These are phyloP conservation scores for Ploettnerulaceae sp. DNA, from an alignment of 2,329 filamentous ascomycete species.

Conservation along the genomic window DNA sequence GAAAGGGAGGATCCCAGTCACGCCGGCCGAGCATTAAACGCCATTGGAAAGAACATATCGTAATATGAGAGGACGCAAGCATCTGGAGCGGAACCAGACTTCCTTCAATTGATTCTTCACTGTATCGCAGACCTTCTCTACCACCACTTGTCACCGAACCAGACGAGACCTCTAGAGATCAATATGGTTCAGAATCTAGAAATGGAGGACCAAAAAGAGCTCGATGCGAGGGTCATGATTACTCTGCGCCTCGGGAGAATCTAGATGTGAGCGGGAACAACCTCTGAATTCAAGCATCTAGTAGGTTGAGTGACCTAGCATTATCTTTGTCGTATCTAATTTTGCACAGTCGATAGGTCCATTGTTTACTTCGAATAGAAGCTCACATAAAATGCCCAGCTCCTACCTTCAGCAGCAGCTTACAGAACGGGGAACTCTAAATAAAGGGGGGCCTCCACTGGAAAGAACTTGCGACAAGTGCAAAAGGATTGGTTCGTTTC, in stretches of 20 bases:
- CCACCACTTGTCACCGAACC: conserved; percentile 8
- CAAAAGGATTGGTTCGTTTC: too few relatives aligned
- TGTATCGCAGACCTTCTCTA: conserved; percentile 16
- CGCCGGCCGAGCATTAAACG: conserved; percentile 28
- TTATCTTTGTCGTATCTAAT: conserved; percentile 15
- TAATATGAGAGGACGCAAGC: conserved; percentile 13
- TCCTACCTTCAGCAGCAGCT: conserved; percentile 7
- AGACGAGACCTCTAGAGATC: conserved; percentile 10
- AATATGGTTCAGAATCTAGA: conserved; percentile 18
- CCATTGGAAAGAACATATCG: conserved; percentile 28
- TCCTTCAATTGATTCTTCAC: conserved; percentile 26
- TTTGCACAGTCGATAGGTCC: conserved; percentile 14
- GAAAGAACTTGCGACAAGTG: background rate
- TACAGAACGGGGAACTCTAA: conserved; percentile 12
- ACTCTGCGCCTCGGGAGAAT: conserved; percentile 16
- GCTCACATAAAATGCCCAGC: conserved; percentile 11
- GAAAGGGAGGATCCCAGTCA: conserved; percentile 27
- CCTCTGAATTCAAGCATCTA: conserved; percentile 12
- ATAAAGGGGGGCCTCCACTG: too few relatives aligned
- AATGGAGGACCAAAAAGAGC: conserved; percentile 20
- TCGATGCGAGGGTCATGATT: conserved; percentile 24
- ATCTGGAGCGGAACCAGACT: conserved; percentile 22
- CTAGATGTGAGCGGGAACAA: conserved; percentile 18
- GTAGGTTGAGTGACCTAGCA: conserved; percentile 17
- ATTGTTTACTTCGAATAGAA: conserved; percentile 15